Evolutionary conservation across 305 asterid genomes (phyloP).

Genomic region (Rubia balearica): DNA sequence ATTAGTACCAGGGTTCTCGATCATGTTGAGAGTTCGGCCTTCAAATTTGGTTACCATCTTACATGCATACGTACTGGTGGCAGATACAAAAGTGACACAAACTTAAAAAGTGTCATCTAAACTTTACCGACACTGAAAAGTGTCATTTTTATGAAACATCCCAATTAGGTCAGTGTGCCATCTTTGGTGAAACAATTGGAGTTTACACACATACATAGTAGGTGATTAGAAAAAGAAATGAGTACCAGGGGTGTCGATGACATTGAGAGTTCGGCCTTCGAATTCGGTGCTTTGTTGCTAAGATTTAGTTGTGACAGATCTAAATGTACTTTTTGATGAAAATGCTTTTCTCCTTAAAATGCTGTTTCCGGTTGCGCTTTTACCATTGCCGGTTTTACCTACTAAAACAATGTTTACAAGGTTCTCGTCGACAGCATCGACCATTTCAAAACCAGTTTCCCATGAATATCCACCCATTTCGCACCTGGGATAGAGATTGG

Average conservation of each 20-base stretch:
- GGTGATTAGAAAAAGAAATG: too few species aligned
- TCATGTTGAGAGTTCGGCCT: too few species aligned
- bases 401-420: conserved; percentile 35
- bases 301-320: conserved; percentile 59
- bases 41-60: too few species aligned
- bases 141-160: too few species aligned
- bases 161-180: too few species aligned
- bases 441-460: neutral
- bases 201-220: too few species aligned
- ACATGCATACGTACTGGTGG: too few species aligned
- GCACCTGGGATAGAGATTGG: neutral
- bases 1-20: too few species aligned
- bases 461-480: neutral
- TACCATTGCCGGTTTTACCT: conserved; percentile 71
- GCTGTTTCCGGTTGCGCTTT: conserved; percentile 82
- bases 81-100: too few species aligned
- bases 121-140: too few species aligned
- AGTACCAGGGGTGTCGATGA: conserved; percentile 64
- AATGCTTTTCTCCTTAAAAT: conserved; percentile 43
- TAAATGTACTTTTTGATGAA: conserved; percentile 39
- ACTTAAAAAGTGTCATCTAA: too few species aligned
- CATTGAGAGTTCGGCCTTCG: conserved; percentile 46
- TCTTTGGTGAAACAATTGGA: too few species aligned
- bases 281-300: conserved; percentile 37
- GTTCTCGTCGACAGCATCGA: neutral